phyloP scores from a whole-genome alignment of 1,284 basidiomycete genomes.

The Moesziomyces globuligerus region DNA sequence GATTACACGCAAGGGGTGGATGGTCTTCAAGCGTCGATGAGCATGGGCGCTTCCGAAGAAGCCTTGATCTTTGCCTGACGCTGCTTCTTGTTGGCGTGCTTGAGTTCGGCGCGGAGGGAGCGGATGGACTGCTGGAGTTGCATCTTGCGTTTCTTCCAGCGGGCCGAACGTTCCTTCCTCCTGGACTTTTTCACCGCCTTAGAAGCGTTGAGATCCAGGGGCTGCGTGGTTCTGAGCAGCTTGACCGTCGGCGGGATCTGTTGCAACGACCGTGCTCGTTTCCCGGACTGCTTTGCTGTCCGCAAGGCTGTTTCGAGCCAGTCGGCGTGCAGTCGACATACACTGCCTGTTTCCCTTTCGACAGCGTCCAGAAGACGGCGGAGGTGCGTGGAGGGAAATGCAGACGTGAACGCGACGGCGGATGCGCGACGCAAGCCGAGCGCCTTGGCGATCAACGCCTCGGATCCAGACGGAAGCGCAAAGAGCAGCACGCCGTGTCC shows the following conservation, averaged over 20 bases:
- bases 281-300: conserved; percentile 4
- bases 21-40: neutral
- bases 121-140: conserved; percentile 14
- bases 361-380: conserved; percentile 7
- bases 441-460: conserved; percentile 21
- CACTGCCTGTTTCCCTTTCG: conserved; percentile 16
- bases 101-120: conserved; percentile 6
- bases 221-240: conserved; percentile 36
- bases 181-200: conserved; percentile 28
- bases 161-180: conserved; percentile 16
- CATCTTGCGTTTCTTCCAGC: conserved; percentile 35
- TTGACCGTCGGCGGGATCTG: conserved; percentile 32
- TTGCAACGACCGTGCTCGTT: neutral
- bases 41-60: neutral
- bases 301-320: conserved; percentile 41
- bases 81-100: conserved; percentile 1
- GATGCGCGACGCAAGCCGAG: conserved; percentile 23
- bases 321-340: conserved; percentile 12
- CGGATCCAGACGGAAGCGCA: conserved; percentile 32
- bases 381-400: conserved; percentile 5
- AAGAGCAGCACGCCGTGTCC: conserved; percentile 11
- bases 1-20: no score
- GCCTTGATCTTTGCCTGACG: conserved; percentile 1
- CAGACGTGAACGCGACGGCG: conserved; percentile 25
- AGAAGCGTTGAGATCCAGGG: conserved; percentile 30